These are phyloP conservation scores for Phoenix dactylifera DNA, from an alignment of 176 grass and related monocot species.

Conservation along the genomic window DNA sequence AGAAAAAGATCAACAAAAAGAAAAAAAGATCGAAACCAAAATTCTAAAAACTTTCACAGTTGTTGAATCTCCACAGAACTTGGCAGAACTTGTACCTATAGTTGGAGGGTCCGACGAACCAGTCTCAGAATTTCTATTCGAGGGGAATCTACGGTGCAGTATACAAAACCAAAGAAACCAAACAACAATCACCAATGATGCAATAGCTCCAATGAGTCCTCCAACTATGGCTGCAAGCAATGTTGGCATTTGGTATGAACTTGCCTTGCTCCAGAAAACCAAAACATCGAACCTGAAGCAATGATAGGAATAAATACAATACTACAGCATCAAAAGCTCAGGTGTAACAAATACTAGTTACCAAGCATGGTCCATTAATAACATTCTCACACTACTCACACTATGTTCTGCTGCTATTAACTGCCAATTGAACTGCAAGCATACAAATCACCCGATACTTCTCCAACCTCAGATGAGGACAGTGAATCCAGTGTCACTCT, in stretches of 20 bases:
- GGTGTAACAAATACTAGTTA: background rate
- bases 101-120: slow-evolving; percentile 74
- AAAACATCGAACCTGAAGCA: slow-evolving; percentile 50
- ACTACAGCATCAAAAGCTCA: background rate
- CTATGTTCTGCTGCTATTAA: background rate
- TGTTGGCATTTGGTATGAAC: slow-evolving; percentile 46
- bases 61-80: background rate
- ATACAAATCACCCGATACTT: background rate
- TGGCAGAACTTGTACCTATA: slow-evolving; percentile 40
- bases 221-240: slow-evolving; percentile 57
- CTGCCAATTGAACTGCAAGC: background rate
- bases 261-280: slow-evolving; percentile 8
- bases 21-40: slow-evolving; percentile 1
- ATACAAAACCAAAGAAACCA: slow-evolving; percentile 32
- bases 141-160: slow-evolving; percentile 16
- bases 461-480: background rate
- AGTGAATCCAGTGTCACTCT: slow-evolving; percentile 20
- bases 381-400: background rate
- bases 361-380: background rate
- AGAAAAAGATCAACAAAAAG: background rate
- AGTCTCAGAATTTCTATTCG: slow-evolving; percentile 63
- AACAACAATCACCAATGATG: slow-evolving; percentile 20
- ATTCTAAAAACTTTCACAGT: background rate
- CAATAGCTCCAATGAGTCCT: slow-evolving; percentile 33
- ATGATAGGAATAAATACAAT: background rate